These are phyloP conservation scores for Cyberlindnera mississippiensis DNA, from an alignment of 805 yeast species.

Conservation along the genomic window DNA sequence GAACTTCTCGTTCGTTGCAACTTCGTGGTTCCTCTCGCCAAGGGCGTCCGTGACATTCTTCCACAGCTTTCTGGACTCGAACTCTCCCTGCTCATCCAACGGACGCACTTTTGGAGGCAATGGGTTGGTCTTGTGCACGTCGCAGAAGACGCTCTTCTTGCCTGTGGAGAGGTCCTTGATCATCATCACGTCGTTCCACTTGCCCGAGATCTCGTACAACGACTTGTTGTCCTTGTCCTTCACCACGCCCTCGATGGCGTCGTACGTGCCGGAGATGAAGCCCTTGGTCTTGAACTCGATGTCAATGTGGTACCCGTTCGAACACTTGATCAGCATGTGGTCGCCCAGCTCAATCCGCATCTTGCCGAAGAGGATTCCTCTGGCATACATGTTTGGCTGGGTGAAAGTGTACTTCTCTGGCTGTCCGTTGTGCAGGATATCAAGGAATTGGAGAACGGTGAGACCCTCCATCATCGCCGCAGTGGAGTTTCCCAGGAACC, in stretches of 20 bases:
- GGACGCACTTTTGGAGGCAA: conserved; percentile 72
- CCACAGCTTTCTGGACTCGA: conserved; percentile 86
- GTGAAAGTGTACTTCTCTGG: conserved; percentile 76
- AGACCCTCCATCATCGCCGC: conserved; percentile 97
- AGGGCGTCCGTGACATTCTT: conserved; percentile 74
- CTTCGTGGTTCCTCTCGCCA: conserved; percentile 70
- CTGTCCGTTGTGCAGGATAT: conserved; percentile 43
- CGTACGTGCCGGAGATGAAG: conserved; percentile 86
- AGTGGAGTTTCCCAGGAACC: conserved; percentile 90
- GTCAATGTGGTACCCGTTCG: conserved; percentile 59
- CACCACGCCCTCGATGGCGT: conserved; percentile 76
- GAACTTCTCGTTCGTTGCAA: conserved; percentile 86
- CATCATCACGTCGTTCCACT: conserved; percentile 87
- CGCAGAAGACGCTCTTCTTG: conserved; percentile 50
- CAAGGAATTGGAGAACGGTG: conserved; percentile 66
- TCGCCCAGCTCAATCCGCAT: conserved; percentile 91
- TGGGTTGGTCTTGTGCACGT: conserved; percentile 52
- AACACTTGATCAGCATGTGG: conserved; percentile 71
- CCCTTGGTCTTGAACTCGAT: conserved; percentile 96
- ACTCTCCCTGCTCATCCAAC: conserved; percentile 69
- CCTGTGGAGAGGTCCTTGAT: conserved; percentile 53
- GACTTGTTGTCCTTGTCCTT: conserved; percentile 47
- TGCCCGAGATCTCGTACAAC: conserved; percentile 71
- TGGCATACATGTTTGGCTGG: conserved; percentile 95
- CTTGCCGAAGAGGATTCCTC: conserved; percentile 90